Percentiles rank a stretch among this genome's conserved stretches.
These are phyloP conservation scores for Gorgonomyces haynaldii DNA, from an alignment of 192 early-diverging fungal genomes.

Conservation along the genomic window DNA sequence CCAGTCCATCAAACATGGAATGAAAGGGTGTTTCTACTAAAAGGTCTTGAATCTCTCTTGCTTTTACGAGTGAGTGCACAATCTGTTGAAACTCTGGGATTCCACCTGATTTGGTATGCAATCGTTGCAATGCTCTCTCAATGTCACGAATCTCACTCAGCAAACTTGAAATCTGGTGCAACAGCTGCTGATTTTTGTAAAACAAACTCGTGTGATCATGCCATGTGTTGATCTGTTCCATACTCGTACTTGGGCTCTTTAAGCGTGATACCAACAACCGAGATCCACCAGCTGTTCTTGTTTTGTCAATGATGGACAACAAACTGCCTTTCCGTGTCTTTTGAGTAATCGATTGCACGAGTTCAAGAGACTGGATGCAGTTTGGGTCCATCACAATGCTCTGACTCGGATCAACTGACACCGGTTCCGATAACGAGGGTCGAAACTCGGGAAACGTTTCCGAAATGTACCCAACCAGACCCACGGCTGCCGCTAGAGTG, in stretches of 20 bases:
- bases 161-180: slow-evolving; percentile 33
- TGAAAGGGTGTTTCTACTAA: neutral
- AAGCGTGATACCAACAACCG: slow-evolving; percentile 63
- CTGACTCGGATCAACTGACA: slow-evolving; percentile 35
- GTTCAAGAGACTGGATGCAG: slow-evolving; percentile 66
- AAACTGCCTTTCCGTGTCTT: slow-evolving; percentile 44
- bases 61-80: slow-evolving; percentile 11
- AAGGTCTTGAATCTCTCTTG: neutral
- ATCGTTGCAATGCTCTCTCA: slow-evolving; percentile 26
- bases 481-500: slow-evolving; percentile 36
- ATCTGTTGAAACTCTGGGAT: slow-evolving; percentile 16
- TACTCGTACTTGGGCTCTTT: slow-evolving; percentile 51
- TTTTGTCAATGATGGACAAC: slow-evolving; percentile 59
- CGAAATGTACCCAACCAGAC: slow-evolving; percentile 59
- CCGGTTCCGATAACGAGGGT: slow-evolving; percentile 54
- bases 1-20: neutral
- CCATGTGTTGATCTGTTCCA: slow-evolving; percentile 53
- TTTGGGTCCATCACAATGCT: slow-evolving; percentile 70
- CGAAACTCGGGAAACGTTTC: slow-evolving; percentile 55
- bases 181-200: slow-evolving; percentile 34
- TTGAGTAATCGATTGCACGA: slow-evolving; percentile 43
- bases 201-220: slow-evolving; percentile 70
- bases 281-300: slow-evolving; percentile 67
- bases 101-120: slow-evolving; percentile 14
- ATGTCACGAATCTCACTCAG: slow-evolving; percentile 25